Conservation (phyloP, 176 grass and related monocot species). For the Ensete ventricosum region DNA sequence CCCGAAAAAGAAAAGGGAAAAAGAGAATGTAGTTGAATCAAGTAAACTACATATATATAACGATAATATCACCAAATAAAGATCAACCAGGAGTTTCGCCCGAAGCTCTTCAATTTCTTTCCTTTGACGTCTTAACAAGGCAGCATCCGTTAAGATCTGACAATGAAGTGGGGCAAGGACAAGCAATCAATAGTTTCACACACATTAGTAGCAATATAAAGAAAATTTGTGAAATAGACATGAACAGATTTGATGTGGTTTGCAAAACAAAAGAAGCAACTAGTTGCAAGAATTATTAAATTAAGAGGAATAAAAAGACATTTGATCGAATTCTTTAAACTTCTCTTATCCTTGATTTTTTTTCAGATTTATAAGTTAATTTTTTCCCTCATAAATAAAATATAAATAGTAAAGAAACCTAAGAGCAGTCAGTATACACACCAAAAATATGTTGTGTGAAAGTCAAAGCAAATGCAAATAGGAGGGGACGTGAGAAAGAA, state of each 20-base stretch:
- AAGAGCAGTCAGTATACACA: no score
- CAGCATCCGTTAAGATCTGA: conserved; percentile 97
- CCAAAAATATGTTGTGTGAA: no score
- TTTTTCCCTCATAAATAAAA: no score
- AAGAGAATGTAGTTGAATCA: conserved; percentile 2
- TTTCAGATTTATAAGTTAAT: no score
- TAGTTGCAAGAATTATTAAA: not conserved
- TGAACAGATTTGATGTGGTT: not conserved
- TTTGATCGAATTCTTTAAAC: not conserved
- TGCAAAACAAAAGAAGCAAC: not conserved
- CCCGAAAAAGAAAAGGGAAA: conserved; percentile 15
- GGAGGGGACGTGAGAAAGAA: no score
- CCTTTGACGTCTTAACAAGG: conserved; percentile 77
- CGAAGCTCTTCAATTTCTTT: conserved; percentile 93
- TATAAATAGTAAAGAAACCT: no score
- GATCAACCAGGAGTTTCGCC: conserved; percentile 52
- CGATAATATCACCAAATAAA: conserved; percentile 14
- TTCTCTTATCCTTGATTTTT: no score
- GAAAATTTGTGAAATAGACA: not conserved
- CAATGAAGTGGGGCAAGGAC: conserved; percentile 13
- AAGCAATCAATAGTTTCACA: conserved; percentile 17
- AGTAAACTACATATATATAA: conserved; percentile 3
- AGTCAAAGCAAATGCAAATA: no score
- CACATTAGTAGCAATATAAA: conserved; percentile 1
- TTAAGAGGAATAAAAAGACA: not conserved